Base-by-base conservation (phyloP, 2,329 filamentous ascomycete species). In the Alternaria arborescens region DNA sequence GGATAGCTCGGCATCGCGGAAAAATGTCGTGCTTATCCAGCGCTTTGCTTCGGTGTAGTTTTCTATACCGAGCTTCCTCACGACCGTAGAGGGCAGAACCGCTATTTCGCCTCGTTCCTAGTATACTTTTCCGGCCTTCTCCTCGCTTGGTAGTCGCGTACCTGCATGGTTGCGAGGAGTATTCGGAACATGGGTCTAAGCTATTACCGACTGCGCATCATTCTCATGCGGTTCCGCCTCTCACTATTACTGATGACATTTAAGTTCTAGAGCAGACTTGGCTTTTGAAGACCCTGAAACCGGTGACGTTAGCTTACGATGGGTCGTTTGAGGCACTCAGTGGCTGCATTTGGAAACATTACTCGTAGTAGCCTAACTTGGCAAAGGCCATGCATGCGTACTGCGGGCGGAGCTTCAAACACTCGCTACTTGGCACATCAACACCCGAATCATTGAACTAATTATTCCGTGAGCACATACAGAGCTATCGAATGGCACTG, bases 11-110 rank as follows among this genome's bases (percentile, higher is more conserved):
- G 71, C 62, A 68, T 55, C 43, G 55, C 68, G 65, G 64, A 58
- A 60, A 40, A 65, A 63, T 52, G 58, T 62, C 55, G 47, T 38
- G 53, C 36, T 41, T 38, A 43, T 46, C 20, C 36, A 51, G 58
- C 70, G 71, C 66, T 72, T 73, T 73, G 67, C 70, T 69, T 72
- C 71, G 71, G 71, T 66, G 59, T 55, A 65, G 60, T 12, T 8
- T 10, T 34, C 12, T 36, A 30, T 48, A 48, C 64, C 68, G 66
- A 69, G 57, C 54, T 55, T 22, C 55, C 58, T 52, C 42, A 44
- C n/a, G 32, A 12, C 48, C 52, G 8, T 22, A 43, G 34, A 50
- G 42, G 47, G n/a, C 47, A 42, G 30, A 34, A 41, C 38, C 58
- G 61, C 58, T 36, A 55, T 42, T 47, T 22, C 43, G 44, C 42